Conservation (phyloP, 2,329 filamentous ascomycete species). For the Penicillium paneum region DNA sequence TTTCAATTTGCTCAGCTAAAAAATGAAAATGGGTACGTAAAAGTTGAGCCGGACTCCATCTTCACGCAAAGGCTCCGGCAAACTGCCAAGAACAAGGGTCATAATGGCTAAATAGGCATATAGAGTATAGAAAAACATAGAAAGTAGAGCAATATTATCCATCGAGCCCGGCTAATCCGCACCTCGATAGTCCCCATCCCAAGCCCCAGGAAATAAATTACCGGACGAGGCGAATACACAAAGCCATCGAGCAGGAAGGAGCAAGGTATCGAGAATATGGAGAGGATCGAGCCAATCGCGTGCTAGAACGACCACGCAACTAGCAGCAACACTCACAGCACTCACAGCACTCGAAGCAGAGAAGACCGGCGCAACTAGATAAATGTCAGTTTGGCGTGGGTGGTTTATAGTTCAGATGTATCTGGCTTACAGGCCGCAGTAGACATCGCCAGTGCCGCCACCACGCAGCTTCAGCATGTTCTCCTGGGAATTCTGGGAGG, state of each 20-base stretch:
- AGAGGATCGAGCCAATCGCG: not conserved
- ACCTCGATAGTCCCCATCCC: not conserved
- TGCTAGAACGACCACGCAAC: not conserved
- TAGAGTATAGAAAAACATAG: too few species aligned
- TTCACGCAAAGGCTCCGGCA: not conserved
- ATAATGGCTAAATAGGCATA: not conserved
- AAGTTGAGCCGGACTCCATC: not conserved
- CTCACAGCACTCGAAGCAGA: conserved; percentile 33
- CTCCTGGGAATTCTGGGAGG: conserved; percentile 17
- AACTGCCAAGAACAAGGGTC: not conserved
- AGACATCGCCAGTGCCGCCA: conserved; percentile 30
- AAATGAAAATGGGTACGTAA: not conserved
- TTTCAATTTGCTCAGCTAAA: not conserved
- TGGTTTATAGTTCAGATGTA: not conserved
- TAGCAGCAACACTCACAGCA: conserved; percentile 35
- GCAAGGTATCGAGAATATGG: not conserved
- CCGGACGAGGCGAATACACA: not conserved
- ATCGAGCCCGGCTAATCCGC: too few species aligned
- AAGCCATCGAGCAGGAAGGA: rapidly evolving
- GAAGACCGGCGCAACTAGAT: conserved; percentile 29
- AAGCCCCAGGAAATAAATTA: not conserved
- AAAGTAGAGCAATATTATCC: not conserved
- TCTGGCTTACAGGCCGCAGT: conserved; percentile 32
- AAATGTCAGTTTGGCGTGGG: not conserved
- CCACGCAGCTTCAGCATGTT: conserved; percentile 30